Base-by-base conservation (phyloP, 1,139 yeast genomes). In the Suhomyces yuchorum region DNA sequence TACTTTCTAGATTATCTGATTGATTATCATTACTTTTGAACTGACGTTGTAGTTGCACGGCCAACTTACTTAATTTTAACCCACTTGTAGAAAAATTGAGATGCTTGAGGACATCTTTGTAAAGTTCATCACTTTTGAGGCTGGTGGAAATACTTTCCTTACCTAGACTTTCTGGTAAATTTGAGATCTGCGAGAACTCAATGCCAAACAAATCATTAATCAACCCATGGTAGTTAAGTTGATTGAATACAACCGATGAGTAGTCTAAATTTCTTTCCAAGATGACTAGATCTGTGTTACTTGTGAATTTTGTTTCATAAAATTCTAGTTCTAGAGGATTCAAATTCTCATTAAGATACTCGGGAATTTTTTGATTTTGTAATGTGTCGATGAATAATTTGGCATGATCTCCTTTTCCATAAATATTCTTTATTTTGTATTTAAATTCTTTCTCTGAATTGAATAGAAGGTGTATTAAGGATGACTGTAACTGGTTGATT, bases 31-130 rank as follows among this genome's bases (percentile, higher is more conserved):
- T 75, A 30, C 77, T 70, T 50, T 84, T 89, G 59, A 84, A 88
- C 58, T 85, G 85, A 7, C 73, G 70, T 63, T 91, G 96, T 39
- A 92, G 71, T 42, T 76, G 71, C 52, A 82, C 82, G 0, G 98
- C 98, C 51, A 84, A 72, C 37, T 73, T 68, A 63, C 90, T 91
- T 40, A 93, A 74, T 32, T 78, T 76, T 15, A 82, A 78, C 2
- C 97, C 97, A 34, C 92, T 85, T 17, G 84, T 77, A 1, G 96
- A 87, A 65, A 93, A 92, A 58, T 91, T 91, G 49, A 83, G 69
- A 60, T 84, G 82, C 55, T 83, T 79, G 19, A 91, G 71, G 15
- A 78, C 73, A 18, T 42, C 33, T 15, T 71, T 65, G 64, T 70
- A 61, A 4, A 50, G 39, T 4, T 30, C 14, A 26, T 51, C 55